Evolutionary conservation across 192 early-diverging fungal species (phyloP).

Genomic region (Podila clonocystis): DNA sequence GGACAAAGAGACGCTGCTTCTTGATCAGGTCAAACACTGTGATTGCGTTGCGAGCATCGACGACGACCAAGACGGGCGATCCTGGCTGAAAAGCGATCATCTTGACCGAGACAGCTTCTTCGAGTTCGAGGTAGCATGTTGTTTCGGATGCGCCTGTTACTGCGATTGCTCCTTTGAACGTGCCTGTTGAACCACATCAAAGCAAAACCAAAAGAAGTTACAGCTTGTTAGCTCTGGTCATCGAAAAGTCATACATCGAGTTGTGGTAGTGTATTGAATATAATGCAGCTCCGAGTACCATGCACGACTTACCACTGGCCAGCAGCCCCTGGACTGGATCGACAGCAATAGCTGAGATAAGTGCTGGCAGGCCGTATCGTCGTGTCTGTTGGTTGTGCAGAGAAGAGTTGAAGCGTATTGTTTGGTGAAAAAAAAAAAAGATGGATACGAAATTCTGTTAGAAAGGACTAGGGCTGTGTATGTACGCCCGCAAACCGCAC

Average conservation of each 20-base stretch:
- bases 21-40: slow-evolving; percentile 63
- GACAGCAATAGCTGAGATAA: slow-evolving; percentile 54
- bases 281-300: no score
- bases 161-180: slow-evolving; percentile 51
- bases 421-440: background rate
- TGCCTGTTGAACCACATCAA: slow-evolving; percentile 16
- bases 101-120: slow-evolving; percentile 52
- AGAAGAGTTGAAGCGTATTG: background rate
- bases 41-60: slow-evolving; percentile 57
- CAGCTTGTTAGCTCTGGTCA: no score
- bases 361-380: slow-evolving; percentile 53
- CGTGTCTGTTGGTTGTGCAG: slow-evolving; percentile 11
- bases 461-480: slow-evolving; percentile 2
- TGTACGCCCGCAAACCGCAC: background rate
- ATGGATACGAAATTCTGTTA: no score
- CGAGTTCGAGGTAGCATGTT: slow-evolving; percentile 27
- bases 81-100: slow-evolving; percentile 64
- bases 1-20: slow-evolving; percentile 34
- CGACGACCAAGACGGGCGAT: slow-evolving; percentile 54
- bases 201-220: background rate
- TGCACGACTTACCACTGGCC: slow-evolving; percentile 57
- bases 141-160: slow-evolving; percentile 57
- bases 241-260: no score
- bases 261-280: background rate
- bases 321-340: slow-evolving; percentile 64